Conservation (phyloP, 2,329 filamentous ascomycete genomes). For the Alternaria incomplexa region DNA sequence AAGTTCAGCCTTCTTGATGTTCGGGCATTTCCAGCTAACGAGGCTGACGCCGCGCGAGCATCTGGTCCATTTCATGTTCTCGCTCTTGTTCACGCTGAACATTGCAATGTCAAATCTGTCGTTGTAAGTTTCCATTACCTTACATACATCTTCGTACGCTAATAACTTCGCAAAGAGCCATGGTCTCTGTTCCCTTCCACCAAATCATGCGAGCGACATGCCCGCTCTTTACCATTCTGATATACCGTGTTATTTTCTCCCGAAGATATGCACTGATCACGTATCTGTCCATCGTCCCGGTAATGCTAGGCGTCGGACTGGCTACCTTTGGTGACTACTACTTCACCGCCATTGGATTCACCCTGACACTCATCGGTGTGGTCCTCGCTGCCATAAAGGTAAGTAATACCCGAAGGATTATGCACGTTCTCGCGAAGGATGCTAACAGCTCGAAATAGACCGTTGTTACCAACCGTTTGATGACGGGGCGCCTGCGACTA, state of each 20-base stretch:
- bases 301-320: slow-evolving; percentile 1
- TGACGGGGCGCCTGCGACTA: slow-evolving; percentile 3
- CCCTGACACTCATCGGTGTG: slow-evolving; percentile 1
- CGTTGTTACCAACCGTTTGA: slow-evolving; percentile 5
- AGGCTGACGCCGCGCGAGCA: slow-evolving; percentile 1
- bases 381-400: slow-evolving; percentile 5
- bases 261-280: neutral
- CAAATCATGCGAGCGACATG: slow-evolving; percentile 5
- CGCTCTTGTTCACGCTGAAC: slow-evolving; percentile 2
- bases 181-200: slow-evolving; percentile 1
- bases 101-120: slow-evolving; percentile 5
- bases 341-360: slow-evolving; percentile 1
- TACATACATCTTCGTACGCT: neutral
- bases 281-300: slow-evolving; percentile 1
- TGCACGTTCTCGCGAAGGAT: neutral
- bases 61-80: neutral
- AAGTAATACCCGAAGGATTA: neutral
- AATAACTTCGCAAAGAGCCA: neutral
- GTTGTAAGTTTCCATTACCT: neutral
- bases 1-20: neutral
- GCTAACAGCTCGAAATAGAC: neutral
- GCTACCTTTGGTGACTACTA: slow-evolving; percentile 5
- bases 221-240: slow-evolving; percentile 3
- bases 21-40: neutral
- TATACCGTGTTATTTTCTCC: slow-evolving; percentile 1